These are phyloP conservation scores for Hansenula anomala DNA, from an alignment of 1,139 yeast genomes.

Conservation along the genomic window DNA sequence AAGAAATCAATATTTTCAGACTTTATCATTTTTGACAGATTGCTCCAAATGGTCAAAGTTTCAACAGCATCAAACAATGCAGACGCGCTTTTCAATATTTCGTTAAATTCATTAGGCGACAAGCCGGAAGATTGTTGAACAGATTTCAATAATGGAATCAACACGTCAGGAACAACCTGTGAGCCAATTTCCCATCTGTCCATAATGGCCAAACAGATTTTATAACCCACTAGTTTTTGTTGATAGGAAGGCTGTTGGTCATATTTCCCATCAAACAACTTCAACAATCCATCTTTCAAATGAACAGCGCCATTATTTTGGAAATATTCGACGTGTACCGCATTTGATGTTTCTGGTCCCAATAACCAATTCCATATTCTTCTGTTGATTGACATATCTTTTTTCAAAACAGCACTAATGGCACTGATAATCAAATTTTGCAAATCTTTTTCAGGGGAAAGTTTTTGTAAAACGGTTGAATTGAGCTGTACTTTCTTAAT, in stretches of 20 bases:
- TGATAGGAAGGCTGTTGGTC: slow-evolving; percentile 21
- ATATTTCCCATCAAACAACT: slow-evolving; percentile 35
- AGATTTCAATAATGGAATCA: slow-evolving; percentile 54
- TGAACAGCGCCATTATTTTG: slow-evolving; percentile 45
- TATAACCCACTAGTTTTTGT: slow-evolving; percentile 47
- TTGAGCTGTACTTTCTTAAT: slow-evolving; percentile 62
- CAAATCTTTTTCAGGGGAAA: slow-evolving; percentile 49
- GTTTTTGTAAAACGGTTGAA: slow-evolving; percentile 47
- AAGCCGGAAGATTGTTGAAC: slow-evolving; percentile 24
- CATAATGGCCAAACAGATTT: slow-evolving; percentile 66
- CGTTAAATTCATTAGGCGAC: slow-evolving; percentile 25
- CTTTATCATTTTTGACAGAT: slow-evolving; percentile 39
- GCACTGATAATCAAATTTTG: slow-evolving; percentile 58
- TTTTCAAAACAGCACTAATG: slow-evolving; percentile 62
- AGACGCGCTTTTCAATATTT: slow-evolving; percentile 53
- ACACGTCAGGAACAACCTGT: slow-evolving; percentile 60
- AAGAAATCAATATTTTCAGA: slow-evolving; percentile 38
- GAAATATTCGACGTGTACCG: slow-evolving; percentile 46
- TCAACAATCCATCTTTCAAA: slow-evolving; percentile 48
- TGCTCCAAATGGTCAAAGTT: slow-evolving; percentile 70
- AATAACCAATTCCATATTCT: slow-evolving; percentile 89
- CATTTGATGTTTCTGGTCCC: slow-evolving; percentile 48
- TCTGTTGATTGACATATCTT: slow-evolving; percentile 91
- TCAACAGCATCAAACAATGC: slow-evolving; percentile 84
- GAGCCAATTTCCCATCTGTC: slow-evolving; percentile 94